Evolutionary conservation across 768 basidiomycete species (phyloP).

Genomic region (Clavaria fumosa): DNA sequence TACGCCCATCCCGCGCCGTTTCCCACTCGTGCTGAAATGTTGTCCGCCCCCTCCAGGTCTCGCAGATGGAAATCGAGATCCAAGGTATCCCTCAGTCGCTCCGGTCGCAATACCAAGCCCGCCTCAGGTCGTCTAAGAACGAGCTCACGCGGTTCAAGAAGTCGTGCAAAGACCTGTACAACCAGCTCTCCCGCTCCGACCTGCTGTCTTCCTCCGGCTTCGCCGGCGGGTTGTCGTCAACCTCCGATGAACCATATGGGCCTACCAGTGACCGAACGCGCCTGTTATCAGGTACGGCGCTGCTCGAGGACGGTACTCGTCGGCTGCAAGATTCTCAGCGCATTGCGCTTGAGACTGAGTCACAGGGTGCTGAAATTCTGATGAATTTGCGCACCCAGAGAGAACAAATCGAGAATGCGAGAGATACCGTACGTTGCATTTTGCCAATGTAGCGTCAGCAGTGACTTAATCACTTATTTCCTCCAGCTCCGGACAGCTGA

Average conservation of each 20-base stretch:
- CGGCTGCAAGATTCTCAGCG: conserved; percentile 83
- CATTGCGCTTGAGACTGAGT: conserved; percentile 91
- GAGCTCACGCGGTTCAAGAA: conserved; percentile 73
- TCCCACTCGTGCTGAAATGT: conserved; percentile 3
- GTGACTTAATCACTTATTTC: no score
- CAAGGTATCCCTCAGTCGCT: conserved; percentile 85
- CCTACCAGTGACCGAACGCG: conserved; percentile 59
- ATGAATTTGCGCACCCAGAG: conserved; percentile 72
- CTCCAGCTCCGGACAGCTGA: conserved; percentile 87
- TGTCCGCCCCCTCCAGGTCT: conserved; percentile 39
- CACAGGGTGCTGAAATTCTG: conserved; percentile 87
- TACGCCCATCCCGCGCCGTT: conserved; percentile 17
- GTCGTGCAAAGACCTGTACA: conserved; percentile 54
- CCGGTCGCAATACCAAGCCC: conserved; percentile 57
- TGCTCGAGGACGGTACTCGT: conserved; percentile 72
- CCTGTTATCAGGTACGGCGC: conserved; percentile 59
- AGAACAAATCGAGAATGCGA: conserved; percentile 87
- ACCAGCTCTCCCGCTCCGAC: conserved; percentile 57
- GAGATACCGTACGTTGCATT: conserved; percentile 58
- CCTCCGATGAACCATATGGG: conserved; percentile 73
- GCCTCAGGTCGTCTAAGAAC: conserved; percentile 60
- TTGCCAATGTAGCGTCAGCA: conserved; percentile 1
- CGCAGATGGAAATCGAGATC: conserved; percentile 98
- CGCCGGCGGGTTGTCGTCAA: conserved; percentile 20
- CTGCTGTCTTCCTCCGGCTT: conserved; percentile 43